A percentile compares a stretch with the other conserved stretches of the same genome.
phyloP scores from a whole-genome alignment of 1,139 yeast genomes.

The Scheffersomyces segobiensis region DNA sequence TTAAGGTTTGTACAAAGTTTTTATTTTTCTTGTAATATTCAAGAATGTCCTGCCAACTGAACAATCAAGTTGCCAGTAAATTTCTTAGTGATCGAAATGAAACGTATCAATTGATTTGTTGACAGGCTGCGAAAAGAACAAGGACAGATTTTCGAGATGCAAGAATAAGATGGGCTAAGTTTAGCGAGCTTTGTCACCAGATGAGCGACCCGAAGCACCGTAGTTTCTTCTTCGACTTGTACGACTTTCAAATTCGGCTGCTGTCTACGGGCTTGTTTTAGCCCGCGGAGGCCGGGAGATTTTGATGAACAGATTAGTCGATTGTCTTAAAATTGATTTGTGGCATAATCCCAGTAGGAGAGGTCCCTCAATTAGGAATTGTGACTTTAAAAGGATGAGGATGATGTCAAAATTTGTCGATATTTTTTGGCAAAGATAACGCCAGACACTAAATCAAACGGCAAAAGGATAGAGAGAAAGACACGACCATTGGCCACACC shows the following conservation, averaged over 20 bases:
- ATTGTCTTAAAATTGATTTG: neutral
- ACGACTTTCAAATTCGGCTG: neutral
- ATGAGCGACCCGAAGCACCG: neutral
- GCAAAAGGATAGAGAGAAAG: neutral
- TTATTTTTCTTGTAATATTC: neutral
- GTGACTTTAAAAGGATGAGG: neutral
- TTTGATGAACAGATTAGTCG: neutral
- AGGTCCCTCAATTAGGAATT: neutral
- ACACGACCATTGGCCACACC: neutral
- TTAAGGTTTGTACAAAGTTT: no score
- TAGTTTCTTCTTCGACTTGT: neutral
- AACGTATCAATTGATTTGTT: neutral
- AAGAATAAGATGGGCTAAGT: neutral
- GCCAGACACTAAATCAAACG: neutral
- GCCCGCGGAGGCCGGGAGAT: neutral
- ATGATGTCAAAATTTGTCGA: neutral
- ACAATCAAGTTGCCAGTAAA: neutral
- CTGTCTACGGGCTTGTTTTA: neutral
- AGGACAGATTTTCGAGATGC: neutral
- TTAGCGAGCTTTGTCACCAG: neutral
- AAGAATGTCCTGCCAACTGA: neutral
- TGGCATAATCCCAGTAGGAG: neutral
- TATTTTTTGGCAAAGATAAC: neutral
- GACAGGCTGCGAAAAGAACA: neutral
- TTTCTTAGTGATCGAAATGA: neutral